A percentile compares a stretch with the other conserved stretches of the same genome.
phyloP scores from a whole-genome alignment of 257 asterid genomes.

The Solanum sitiens region DNA sequence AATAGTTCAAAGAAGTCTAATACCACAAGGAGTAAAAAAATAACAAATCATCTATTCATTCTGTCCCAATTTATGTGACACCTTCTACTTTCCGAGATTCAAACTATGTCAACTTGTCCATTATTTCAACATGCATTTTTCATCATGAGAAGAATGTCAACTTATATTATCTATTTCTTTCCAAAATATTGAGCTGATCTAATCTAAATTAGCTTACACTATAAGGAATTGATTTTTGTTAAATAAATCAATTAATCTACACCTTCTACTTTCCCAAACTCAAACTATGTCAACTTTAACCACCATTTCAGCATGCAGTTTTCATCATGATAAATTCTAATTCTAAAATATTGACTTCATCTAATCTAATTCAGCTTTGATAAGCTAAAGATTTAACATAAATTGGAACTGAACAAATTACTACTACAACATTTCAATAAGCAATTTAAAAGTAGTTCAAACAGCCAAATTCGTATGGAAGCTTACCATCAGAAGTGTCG shows the following conservation, averaged over 20 bases:
- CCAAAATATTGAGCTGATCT: neutral
- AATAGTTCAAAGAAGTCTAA: neutral
- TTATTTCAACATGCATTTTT: neutral
- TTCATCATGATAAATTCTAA: neutral
- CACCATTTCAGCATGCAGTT: neutral
- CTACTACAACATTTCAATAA: neutral
- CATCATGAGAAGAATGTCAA: neutral
- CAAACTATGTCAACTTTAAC: neutral
- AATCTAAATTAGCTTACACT: neutral
- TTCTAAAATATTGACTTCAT: neutral
- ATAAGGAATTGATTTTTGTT: neutral
- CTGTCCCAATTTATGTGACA: neutral
- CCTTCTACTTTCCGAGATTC: neutral
- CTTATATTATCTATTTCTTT: neutral
- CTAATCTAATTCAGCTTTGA: neutral
- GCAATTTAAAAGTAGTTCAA: neutral
- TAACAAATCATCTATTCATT: neutral
- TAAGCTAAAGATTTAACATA: neutral
- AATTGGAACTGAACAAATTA: neutral
- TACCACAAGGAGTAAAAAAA: neutral
- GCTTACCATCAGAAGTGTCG: conserved; percentile 81
- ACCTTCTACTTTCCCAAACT: neutral
- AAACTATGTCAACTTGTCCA: neutral
- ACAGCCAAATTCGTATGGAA: neutral
- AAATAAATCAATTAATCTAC: neutral